Evolutionary conservation across 2,329 filamentous ascomycete genomes (phyloP).

Genomic region (Paecilomyces variotii): DNA sequence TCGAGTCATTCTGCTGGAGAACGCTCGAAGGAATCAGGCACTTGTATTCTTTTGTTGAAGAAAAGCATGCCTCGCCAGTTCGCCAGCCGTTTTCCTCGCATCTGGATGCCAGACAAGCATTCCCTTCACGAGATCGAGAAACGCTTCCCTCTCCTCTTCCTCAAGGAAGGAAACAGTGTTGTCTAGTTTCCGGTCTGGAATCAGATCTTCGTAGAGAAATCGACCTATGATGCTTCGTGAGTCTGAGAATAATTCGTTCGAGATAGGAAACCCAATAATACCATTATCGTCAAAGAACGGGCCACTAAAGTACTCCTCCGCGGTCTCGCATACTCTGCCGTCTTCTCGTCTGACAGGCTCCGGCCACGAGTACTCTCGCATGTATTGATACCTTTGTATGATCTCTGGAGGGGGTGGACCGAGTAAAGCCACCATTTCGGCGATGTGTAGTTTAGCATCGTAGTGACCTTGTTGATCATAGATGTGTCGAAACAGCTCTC

Average conservation of each 20-base stretch:
- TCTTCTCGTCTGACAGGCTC: constrained; percentile 17
- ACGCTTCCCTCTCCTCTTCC: constrained; percentile 20
- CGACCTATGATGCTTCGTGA: constrained; percentile 15
- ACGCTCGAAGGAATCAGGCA: constrained; percentile 13
- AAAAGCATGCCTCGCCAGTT: constrained; percentile 21
- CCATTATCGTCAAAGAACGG: constrained; percentile 29
- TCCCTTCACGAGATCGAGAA: constrained; percentile 21
- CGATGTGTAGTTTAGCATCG: constrained; percentile 30
- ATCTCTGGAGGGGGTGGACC: constrained; percentile 31
- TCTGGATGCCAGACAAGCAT: constrained; percentile 26
- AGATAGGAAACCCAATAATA: constrained; percentile 13
- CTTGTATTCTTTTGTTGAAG: constrained; percentile 18
- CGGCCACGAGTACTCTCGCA: constrained; percentile 22
- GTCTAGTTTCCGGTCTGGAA: constrained; percentile 22
- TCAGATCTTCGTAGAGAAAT: constrained; percentile 25
- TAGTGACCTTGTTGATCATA: constrained; percentile 28
- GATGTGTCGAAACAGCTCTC: constrained; percentile 30
- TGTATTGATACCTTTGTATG: constrained; percentile 25
- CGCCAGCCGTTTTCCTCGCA: constrained; percentile 19
- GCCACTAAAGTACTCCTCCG: constrained; percentile 27
- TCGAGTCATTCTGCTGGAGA: constrained; percentile 7
- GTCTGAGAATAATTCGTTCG: constrained; percentile 9
- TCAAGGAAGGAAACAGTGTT: constrained; percentile 20
- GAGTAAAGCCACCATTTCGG: constrained; percentile 37
- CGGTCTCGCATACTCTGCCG: constrained; percentile 18